Evolutionary conservation across 2,329 filamentous ascomycete species (phyloP).

Genomic region (Aspergillus eucalypticola): DNA sequence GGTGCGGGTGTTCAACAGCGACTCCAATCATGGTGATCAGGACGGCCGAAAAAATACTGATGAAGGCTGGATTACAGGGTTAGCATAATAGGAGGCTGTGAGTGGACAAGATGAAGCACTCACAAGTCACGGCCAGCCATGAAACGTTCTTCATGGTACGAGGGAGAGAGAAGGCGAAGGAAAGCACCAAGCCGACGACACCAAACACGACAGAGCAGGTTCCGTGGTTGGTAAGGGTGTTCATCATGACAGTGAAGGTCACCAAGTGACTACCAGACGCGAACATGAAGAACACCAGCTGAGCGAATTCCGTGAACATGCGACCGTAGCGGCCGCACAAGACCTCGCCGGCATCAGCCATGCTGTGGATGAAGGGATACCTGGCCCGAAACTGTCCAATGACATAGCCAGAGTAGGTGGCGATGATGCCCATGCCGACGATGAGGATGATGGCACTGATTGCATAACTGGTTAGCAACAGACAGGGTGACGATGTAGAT

Average conservation of each 20-base stretch:
- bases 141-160: slow-evolving; percentile 64
- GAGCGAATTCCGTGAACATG: slow-evolving; percentile 63
- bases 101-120: slow-evolving; percentile 4
- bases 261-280: slow-evolving; percentile 69
- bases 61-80: slow-evolving; percentile 50
- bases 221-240: slow-evolving; percentile 61
- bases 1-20: slow-evolving; percentile 51
- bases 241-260: slow-evolving; percentile 69
- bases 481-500: background rate
- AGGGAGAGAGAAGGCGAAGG: slow-evolving; percentile 60
- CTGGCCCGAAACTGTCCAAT: slow-evolving; percentile 59
- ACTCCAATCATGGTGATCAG: slow-evolving; percentile 67
- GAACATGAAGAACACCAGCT: slow-evolving; percentile 66
- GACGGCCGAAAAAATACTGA: slow-evolving; percentile 65
- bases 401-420: slow-evolving; percentile 61
- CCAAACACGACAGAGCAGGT: slow-evolving; percentile 65
- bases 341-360: slow-evolving; percentile 66
- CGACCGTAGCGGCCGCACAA: slow-evolving; percentile 62
- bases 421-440: slow-evolving; percentile 54
- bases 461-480: background rate
- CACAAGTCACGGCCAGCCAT: slow-evolving; percentile 61
- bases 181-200: slow-evolving; percentile 58
- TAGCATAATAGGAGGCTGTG: background rate
- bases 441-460: slow-evolving; percentile 54
- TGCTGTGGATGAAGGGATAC: slow-evolving; percentile 62